Conservation (phyloP, 106 monocot species). For the Chionographis japonica region DNA sequence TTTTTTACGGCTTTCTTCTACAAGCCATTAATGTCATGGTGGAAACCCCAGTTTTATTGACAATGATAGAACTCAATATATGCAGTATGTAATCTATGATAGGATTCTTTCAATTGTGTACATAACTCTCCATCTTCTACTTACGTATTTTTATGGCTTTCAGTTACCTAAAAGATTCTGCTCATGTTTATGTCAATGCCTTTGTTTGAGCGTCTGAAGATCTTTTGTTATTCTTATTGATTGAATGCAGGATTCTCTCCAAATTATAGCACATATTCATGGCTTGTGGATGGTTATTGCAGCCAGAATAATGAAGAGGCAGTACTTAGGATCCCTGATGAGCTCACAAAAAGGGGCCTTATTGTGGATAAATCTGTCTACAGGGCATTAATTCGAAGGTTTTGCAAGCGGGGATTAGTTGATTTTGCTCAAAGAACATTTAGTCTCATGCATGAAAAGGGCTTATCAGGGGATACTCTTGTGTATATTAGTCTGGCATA, state of each 20-base stretch:
- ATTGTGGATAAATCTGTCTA: conserved; percentile 66
- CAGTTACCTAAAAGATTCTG: not conserved
- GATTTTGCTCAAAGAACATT: conserved; percentile 52
- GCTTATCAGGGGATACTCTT: conserved; percentile 50
- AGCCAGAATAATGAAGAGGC: conserved; percentile 66
- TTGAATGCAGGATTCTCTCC: conserved; percentile 61
- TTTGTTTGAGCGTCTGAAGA: not conserved
- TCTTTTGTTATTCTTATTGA: not conserved
- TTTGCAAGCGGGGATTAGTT: conserved; percentile 70
- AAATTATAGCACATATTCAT: conserved; percentile 80
- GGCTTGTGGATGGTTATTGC: conserved; percentile 89
- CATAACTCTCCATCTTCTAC: too few relatives aligned
- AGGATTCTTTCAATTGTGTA: too few relatives aligned
- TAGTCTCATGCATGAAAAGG: conserved; percentile 52
- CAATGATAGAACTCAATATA: too few relatives aligned
- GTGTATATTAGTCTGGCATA: conserved; percentile 52
- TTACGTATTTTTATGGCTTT: not conserved
- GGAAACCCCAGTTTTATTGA: too few relatives aligned
- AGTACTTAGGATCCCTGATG: conserved; percentile 59
- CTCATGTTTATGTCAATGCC: not conserved
- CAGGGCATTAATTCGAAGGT: conserved; percentile 76
- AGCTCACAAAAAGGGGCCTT: conserved; percentile 55
- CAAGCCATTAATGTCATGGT: too few relatives aligned
- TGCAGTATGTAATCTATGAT: too few relatives aligned
- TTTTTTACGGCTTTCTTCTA: too few relatives aligned